Evolutionary conservation across 495 filamentous ascomycete species (phyloP).

Genomic region (Hypoxylon lienhwacheense): DNA sequence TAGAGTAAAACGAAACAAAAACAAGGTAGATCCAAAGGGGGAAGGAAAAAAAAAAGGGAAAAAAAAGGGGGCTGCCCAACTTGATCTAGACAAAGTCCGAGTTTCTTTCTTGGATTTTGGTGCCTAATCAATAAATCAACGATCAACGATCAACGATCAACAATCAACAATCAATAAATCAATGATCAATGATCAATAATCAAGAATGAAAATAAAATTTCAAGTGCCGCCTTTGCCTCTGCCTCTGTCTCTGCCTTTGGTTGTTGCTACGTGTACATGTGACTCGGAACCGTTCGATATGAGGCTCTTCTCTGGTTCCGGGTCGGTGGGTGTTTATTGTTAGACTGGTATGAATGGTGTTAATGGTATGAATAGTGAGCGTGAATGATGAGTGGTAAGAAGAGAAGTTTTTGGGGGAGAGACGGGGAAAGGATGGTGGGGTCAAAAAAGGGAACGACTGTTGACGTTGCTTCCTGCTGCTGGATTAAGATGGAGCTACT

Average conservation of each 20-base stretch:
- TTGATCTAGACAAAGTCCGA: background rate
- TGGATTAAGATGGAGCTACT: constrained; percentile 25
- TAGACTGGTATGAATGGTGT: constrained; percentile 7
- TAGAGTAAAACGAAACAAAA: no score
- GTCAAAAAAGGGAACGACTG: constrained; percentile 3
- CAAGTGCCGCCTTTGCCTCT: no score
- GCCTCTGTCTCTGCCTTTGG: constrained; percentile 15
- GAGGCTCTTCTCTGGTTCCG: constrained; percentile 18
- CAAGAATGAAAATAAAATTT: no score
- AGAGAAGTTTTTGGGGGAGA: no score
- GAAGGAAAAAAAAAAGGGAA: no score
- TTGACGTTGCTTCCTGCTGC: constrained; percentile 31
- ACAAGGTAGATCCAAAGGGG: no score
- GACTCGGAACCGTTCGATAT: constrained; percentile 7
- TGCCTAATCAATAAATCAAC: constrained; percentile 25
- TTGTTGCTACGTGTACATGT: constrained; percentile 32
- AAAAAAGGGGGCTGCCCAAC: constrained; percentile 25
- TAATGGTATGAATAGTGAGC: no score
- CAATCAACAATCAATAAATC: no score
- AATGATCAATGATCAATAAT: no score
- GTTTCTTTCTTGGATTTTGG: constrained; percentile 15
- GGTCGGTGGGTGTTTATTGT: constrained; percentile 23
- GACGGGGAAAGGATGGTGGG: constrained; percentile 7
- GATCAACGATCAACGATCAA: no score
- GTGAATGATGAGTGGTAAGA: no score